Conservation (phyloP, 2,329 filamentous ascomycete species). For the Alternaria arbusti region DNA sequence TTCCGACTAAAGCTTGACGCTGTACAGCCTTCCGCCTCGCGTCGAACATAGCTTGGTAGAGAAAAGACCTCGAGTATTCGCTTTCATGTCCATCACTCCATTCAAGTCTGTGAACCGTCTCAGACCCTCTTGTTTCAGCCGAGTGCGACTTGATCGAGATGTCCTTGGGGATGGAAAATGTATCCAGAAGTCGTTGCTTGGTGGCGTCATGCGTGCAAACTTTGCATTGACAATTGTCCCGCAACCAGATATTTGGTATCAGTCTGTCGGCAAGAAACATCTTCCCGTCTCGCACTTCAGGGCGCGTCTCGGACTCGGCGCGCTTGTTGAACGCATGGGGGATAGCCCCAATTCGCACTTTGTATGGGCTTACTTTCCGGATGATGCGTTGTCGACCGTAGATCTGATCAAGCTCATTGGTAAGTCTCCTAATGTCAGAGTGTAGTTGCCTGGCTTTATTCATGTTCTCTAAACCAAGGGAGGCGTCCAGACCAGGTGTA, state of each 20-base stretch:
- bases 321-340: neutral
- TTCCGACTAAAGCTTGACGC: slow-evolving; percentile 40
- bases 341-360: neutral
- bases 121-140: neutral
- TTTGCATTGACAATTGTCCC: slow-evolving; percentile 75
- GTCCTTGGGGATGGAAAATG: slow-evolving; percentile 59
- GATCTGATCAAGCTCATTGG: neutral
- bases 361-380: neutral
- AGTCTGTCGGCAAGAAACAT: neutral
- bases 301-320: neutral
- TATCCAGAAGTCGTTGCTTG: slow-evolving; percentile 71
- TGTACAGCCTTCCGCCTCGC: slow-evolving; percentile 48
- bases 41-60: slow-evolving; percentile 49
- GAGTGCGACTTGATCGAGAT: slow-evolving; percentile 30
- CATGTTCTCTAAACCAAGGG: neutral
- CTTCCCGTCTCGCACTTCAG: slow-evolving; percentile 1
- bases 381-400: neutral
- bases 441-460: neutral
- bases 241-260: slow-evolving; percentile 43
- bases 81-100: slow-evolving; percentile 70
- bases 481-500: neutral
- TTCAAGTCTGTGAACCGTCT: slow-evolving; percentile 24
- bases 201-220: slow-evolving; percentile 73
- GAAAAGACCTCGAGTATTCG: slow-evolving; percentile 69
- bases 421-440: neutral